These are phyloP conservation scores for Pleurotus ostreatus DNA, from an alignment of 768 basidiomycete genomes.

Conservation along the genomic window DNA sequence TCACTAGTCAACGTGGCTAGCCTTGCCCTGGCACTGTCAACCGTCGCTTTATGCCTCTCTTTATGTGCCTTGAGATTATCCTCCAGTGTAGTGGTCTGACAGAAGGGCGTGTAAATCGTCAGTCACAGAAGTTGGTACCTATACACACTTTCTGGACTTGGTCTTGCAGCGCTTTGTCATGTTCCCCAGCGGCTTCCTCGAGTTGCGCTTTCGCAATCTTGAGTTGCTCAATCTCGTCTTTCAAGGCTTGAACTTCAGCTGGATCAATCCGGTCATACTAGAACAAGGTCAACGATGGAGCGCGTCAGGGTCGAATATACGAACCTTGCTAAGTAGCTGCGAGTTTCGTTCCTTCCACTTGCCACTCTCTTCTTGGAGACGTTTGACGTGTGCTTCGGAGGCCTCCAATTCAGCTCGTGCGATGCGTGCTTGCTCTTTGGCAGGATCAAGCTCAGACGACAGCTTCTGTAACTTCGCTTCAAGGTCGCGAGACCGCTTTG, in stretches of 20 bases:
- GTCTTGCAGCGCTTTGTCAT: constrained; percentile 23
- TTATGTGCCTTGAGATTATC: constrained; percentile 33
- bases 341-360: constrained; percentile 84
- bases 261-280: constrained; percentile 90
- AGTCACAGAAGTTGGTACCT: not conserved
- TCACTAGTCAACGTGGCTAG: constrained; percentile 31
- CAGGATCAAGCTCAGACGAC: constrained; percentile 65
- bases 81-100: constrained; percentile 41
- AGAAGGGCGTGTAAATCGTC: not conserved
- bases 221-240: constrained; percentile 61
- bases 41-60: constrained; percentile 20
- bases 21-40: constrained; percentile 20
- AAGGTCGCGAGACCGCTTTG: constrained; percentile 64
- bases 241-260: constrained; percentile 74
- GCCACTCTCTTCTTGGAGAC: constrained; percentile 72
- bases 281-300: not conserved
- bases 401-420: constrained; percentile 75
- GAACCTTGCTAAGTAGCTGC: constrained; percentile 77
- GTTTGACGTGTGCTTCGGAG: constrained; percentile 57
- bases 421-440: constrained; percentile 63
- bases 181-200: constrained; percentile 24
- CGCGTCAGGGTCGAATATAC: constrained; percentile 1
- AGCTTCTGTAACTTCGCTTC: constrained; percentile 58
- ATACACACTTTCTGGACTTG: constrained; percentile 21
- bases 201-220: constrained; percentile 36